Evolutionary conservation across 108 stramenopile genomes (phyloP).

Genomic region (Pseudonitzschia multistriata): DNA sequence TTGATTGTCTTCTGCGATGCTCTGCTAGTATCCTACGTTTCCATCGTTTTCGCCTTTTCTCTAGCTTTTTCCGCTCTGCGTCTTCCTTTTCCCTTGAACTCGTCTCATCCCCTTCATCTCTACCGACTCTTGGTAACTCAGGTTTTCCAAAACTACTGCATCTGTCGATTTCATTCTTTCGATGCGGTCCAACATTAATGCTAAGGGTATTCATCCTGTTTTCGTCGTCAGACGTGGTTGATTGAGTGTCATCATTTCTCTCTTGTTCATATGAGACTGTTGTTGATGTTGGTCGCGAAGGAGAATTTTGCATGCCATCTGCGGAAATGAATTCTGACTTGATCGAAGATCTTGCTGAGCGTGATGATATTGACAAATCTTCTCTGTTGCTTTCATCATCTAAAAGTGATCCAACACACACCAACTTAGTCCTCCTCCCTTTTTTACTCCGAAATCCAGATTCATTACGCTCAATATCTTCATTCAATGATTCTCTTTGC

Average conservation of each 20-base stretch:
- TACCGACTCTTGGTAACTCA: neutral
- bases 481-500: neutral
- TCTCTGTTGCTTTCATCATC: neutral
- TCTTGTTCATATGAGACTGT: neutral
- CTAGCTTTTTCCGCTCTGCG: neutral
- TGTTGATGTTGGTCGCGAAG: neutral
- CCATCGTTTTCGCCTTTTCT: neutral
- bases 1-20: neutral
- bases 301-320: neutral
- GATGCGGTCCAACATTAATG: neutral
- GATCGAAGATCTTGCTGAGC: neutral
- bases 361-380: neutral
- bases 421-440: neutral
- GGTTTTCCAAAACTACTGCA: neutral
- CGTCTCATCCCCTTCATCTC: neutral
- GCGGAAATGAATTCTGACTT: neutral
- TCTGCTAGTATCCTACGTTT: constrained; percentile 1
- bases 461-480: neutral
- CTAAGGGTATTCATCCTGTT: neutral
- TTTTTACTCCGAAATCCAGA: neutral
- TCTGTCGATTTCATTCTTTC: constrained; percentile 4
- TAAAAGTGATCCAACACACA: constrained; percentile 6
- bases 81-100: neutral
- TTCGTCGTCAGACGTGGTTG: no score
- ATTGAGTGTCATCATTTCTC: neutral